Percentiles rank a stretch among this genome's conserved stretches.
Evolutionary conservation across 176 grass and related monocot species (phyloP).

Genomic region (Triticum monococcum): DNA sequence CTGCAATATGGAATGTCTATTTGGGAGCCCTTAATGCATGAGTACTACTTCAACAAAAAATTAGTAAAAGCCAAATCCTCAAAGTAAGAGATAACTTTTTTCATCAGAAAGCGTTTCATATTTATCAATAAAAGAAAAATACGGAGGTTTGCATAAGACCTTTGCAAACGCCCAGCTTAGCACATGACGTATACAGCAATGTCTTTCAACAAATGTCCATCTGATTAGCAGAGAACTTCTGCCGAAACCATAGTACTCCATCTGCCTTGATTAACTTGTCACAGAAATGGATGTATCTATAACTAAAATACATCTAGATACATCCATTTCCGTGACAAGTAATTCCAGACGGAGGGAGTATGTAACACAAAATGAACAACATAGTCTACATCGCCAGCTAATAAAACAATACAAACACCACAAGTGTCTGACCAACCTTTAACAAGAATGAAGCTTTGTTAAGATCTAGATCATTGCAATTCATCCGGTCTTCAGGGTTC

Average conservation of each 20-base stretch:
- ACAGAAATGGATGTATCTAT: no score
- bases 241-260: background rate
- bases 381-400: background rate
- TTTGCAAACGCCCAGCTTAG: background rate
- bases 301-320: no score
- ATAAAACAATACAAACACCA: background rate
- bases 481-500: slow-evolving; percentile 69
- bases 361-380: background rate
- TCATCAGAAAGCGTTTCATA: background rate
- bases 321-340: no score
- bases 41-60: background rate
- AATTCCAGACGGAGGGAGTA: background rate
- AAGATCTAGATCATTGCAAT: slow-evolving; percentile 84
- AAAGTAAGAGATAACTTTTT: background rate
- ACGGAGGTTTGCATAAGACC: background rate
- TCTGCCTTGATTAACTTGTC: no score
- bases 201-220: background rate
- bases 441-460: slow-evolving; percentile 98
- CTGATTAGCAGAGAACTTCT: background rate
- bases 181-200: background rate
- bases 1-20: background rate
- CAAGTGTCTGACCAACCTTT: slow-evolving; percentile 50
- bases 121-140: slow-evolving; percentile 9
- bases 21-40: background rate
- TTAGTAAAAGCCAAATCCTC: background rate